phyloP scores from a whole-genome alignment of 345 rosid genomes.

The Gossypium bickii region DNA sequence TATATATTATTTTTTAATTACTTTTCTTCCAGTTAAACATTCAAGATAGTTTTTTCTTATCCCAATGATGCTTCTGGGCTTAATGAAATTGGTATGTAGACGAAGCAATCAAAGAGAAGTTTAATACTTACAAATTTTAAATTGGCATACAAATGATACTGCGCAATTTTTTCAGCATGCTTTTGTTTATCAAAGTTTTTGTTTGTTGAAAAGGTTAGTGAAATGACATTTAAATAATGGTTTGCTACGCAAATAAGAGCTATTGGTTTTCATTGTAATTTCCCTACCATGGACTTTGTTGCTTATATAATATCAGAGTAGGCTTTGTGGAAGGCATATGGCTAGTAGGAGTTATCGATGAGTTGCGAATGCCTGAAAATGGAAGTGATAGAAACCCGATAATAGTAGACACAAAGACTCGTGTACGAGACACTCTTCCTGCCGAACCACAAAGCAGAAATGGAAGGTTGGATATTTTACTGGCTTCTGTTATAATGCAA shows the following conservation, averaged over 20 bases:
- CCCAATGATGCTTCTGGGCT: no score
- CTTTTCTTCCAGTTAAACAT: no score
- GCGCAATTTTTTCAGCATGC: not conserved
- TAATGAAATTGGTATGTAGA: no score
- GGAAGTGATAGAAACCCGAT: slow-evolving; percentile 38
- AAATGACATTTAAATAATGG: not conserved
- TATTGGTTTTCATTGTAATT: not conserved
- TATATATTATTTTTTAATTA: no score
- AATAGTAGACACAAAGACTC: slow-evolving; percentile 70
- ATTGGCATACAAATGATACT: not conserved
- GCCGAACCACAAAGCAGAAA: slow-evolving; percentile 75
- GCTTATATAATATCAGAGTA: slow-evolving; percentile 40
- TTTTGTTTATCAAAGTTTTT: slow-evolving; percentile 1
- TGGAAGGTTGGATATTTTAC: not conserved
- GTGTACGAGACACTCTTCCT: slow-evolving; percentile 54
- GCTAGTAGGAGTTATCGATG: slow-evolving; percentile 72
- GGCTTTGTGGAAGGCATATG: slow-evolving; percentile 61
- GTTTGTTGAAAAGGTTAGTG: not conserved
- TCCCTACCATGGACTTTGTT: slow-evolving; percentile 19
- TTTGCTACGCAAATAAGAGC: not conserved
- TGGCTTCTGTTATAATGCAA: slow-evolving; percentile 16
- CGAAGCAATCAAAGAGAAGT: not conserved
- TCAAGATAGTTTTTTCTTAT: no score
- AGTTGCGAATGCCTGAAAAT: slow-evolving; percentile 47
- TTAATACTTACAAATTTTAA: not conserved